Evolutionary conservation across 306 rosid species (phyloP).

Genomic region (Glycine tomentella): DNA sequence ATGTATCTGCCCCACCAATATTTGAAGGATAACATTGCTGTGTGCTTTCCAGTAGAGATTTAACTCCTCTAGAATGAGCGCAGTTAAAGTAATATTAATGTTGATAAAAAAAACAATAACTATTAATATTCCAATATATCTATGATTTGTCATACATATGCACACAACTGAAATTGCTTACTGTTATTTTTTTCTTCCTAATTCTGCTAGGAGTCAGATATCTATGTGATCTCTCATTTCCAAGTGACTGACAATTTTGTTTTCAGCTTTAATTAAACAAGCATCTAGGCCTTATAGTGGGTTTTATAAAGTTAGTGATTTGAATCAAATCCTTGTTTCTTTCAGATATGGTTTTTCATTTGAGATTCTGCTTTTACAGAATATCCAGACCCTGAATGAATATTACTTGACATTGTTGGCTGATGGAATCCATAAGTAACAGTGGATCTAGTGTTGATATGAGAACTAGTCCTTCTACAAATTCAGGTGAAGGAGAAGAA

Average conservation of each 20-base stretch:
- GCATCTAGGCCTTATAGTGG: not conserved
- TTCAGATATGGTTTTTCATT: not conserved
- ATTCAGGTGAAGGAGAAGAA: slow-evolving; percentile 20
- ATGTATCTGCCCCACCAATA: not conserved
- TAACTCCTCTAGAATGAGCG: not conserved
- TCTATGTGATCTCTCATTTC: not conserved
- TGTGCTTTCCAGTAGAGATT: not conserved
- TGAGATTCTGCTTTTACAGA: slow-evolving; percentile 37
- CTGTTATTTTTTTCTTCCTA: too few relatives aligned
- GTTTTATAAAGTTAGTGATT: too few relatives aligned
- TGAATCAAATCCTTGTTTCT: slow-evolving; percentile 3
- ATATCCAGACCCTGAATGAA: slow-evolving; percentile 43
- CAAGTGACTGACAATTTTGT: not conserved
- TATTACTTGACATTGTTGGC: slow-evolving; percentile 22
- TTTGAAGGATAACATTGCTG: not conserved
- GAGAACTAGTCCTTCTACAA: slow-evolving; percentile 15
- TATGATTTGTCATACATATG: too few relatives aligned
- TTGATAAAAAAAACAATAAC: not conserved
- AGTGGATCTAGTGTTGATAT: slow-evolving; percentile 37
- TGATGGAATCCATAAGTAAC: slow-evolving; percentile 46
- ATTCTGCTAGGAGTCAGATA: too few relatives aligned
- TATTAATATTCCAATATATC: not conserved
- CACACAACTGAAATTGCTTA: too few relatives aligned
- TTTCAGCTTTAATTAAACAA: slow-evolving; percentile 5
- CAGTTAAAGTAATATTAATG: not conserved